Percentiles rank a stretch among this genome's conserved stretches.
These are phyloP conservation scores for Exobasidium cylindrosporum DNA, from an alignment of 1,284 basidiomycete species.

Conservation along the genomic window DNA sequence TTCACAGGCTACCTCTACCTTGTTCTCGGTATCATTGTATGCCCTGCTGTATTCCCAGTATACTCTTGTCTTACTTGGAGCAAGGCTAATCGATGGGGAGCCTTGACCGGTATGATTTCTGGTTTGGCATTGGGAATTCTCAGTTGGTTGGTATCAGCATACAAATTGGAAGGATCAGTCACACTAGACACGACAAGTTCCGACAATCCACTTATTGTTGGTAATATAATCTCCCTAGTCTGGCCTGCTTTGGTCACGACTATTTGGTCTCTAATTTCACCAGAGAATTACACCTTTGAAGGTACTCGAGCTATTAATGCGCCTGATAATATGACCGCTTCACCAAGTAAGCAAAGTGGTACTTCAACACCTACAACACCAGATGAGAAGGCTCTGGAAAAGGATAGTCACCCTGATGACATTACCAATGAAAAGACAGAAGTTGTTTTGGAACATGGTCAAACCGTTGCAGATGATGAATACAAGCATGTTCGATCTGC, in stretches of 20 bases:
- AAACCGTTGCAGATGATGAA: background rate
- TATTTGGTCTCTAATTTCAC: constrained; percentile 49
- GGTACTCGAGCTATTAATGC: constrained; percentile 49
- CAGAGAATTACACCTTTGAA: constrained; percentile 46
- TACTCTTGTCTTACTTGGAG: constrained; percentile 64
- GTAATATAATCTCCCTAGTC: constrained; percentile 80
- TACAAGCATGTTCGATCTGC: constrained; percentile 19
- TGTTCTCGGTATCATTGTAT: constrained; percentile 76
- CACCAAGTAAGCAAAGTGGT: constrained; percentile 12
- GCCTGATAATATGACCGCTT: constrained; percentile 23
- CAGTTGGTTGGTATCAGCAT: constrained; percentile 73
- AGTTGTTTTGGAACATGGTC: background rate
- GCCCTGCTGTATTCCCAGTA: constrained; percentile 80
- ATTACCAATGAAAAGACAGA: constrained; percentile 3
- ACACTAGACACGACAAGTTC: constrained; percentile 66
- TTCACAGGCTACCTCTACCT: constrained; percentile 37
- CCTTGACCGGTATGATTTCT: constrained; percentile 66
- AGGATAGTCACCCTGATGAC: constrained; percentile 8
- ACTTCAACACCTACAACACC: background rate
- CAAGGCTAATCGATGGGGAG: constrained; percentile 40
- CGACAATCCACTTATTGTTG: constrained; percentile 68
- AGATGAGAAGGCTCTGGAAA: constrained; percentile 10
- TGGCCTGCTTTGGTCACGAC: constrained; percentile 74
- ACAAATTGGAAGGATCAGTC: constrained; percentile 74
- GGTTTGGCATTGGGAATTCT: constrained; percentile 72